phyloP scores from a whole-genome alignment of 208 protist species.

The Tritrichomonas musculus region DNA sequence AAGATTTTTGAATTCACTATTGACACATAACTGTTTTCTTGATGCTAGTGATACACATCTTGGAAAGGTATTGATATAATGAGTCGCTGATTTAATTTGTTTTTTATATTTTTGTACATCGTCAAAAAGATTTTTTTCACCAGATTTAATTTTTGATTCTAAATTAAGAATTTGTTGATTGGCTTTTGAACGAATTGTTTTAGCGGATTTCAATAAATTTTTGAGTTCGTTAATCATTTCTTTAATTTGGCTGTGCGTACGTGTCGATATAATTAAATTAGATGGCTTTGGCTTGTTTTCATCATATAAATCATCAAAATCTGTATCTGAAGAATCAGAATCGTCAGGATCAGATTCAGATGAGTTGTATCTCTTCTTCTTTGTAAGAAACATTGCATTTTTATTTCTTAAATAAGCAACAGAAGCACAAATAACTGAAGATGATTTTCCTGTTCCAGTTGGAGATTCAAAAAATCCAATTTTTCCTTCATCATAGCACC shows the following conservation, averaged over 20 bases:
- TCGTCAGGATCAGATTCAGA: background rate
- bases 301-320: background rate
- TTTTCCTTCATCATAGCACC: background rate
- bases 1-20: background rate
- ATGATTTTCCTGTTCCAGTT: conserved; percentile 31
- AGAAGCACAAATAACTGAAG: background rate
- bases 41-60: background rate
- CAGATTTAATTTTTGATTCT: background rate
- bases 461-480: conserved; percentile 32
- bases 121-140: background rate
- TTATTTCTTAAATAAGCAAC: background rate
- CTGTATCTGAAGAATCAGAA: background rate
- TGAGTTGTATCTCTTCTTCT: no score
- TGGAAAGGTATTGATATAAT: background rate
- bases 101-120: background rate
- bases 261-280: background rate
- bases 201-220: background rate
- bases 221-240: background rate
- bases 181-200: background rate
- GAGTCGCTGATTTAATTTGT: background rate
- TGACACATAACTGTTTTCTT: background rate
- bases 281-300: background rate
- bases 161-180: background rate
- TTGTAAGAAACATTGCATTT: background rate
- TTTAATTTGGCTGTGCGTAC: conserved; percentile 22